phyloP scores from a whole-genome alignment of 768 basidiomycete species.

The Polyporus arcularius region DNA sequence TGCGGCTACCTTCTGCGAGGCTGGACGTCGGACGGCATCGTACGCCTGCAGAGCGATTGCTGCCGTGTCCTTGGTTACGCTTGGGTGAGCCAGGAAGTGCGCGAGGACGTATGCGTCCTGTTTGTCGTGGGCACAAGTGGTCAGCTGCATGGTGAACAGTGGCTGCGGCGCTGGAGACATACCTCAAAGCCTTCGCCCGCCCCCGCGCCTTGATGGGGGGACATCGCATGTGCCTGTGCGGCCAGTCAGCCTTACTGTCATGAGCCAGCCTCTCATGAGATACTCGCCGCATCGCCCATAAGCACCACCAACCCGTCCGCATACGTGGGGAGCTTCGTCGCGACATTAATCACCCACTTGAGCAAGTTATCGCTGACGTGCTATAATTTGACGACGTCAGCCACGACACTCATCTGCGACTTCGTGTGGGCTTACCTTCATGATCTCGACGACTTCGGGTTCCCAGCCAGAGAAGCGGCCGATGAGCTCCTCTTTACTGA shows the following conservation, averaged over 20 bases:
- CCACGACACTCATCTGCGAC: background rate
- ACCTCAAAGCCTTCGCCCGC: slow-evolving; percentile 16
- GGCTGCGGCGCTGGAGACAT: background rate
- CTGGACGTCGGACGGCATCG: slow-evolving; percentile 34
- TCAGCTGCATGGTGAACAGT: background rate
- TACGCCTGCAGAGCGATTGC: slow-evolving; percentile 32
- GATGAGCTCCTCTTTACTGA: slow-evolving; percentile 20
- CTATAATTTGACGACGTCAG: background rate
- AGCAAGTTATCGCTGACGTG: background rate
- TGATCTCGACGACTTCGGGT: slow-evolving; percentile 17
- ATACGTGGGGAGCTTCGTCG: slow-evolving; percentile 23
- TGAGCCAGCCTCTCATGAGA: slow-evolving; percentile 27
- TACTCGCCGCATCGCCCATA: slow-evolving; percentile 32
- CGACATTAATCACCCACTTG: background rate
- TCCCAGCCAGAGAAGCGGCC: slow-evolving; percentile 24
- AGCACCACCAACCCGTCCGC: slow-evolving; percentile 27
- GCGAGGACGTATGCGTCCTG: slow-evolving; percentile 35
- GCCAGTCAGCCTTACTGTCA: background rate
- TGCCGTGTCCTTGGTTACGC: slow-evolving; percentile 27
- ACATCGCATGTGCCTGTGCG: slow-evolving; percentile 14
- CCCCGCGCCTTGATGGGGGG: slow-evolving; percentile 7
- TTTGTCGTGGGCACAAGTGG: background rate
- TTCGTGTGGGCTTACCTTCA: slow-evolving; percentile 17
- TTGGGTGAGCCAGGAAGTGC: slow-evolving; percentile 27
- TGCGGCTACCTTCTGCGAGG: slow-evolving; percentile 26